phyloP scores from a whole-genome alignment of 495 filamentous ascomycete genomes.

The Schizothecium vesticola region DNA sequence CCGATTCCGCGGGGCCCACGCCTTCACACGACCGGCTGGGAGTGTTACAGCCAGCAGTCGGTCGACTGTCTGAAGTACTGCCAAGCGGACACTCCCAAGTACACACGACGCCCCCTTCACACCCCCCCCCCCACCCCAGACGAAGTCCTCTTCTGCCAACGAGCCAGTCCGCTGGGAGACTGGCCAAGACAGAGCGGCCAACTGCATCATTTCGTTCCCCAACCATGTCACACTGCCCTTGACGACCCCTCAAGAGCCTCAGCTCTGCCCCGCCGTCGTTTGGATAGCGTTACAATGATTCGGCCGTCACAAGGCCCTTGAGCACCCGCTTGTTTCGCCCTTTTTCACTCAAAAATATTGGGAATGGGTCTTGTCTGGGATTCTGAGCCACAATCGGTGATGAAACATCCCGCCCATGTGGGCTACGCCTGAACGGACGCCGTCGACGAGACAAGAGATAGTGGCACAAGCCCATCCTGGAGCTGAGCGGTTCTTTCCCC shows the following conservation, averaged over 20 bases:
- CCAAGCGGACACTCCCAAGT: background rate
- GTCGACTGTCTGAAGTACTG: background rate
- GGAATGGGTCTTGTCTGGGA: background rate
- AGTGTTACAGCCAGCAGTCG: background rate
- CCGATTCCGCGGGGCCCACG: background rate
- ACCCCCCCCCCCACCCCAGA: too few relatives aligned
- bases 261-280: background rate
- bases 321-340: background rate
- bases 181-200: background rate
- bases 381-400: background rate
- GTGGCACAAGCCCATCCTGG: background rate
- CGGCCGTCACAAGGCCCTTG: background rate
- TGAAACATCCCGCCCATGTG: background rate
- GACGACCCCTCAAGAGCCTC: background rate
- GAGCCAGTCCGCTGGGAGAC: background rate
- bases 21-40: background rate
- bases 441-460: background rate
- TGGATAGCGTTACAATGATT: background rate
- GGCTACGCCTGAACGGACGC: background rate
- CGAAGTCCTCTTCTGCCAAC: background rate
- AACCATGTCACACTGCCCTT: background rate
- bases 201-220: background rate
- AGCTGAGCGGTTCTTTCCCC: background rate
- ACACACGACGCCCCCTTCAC: background rate
- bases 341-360: background rate